Conservation (phyloP, 2,329 filamentous ascomycete genomes). For the Macrophomina tecta region DNA sequence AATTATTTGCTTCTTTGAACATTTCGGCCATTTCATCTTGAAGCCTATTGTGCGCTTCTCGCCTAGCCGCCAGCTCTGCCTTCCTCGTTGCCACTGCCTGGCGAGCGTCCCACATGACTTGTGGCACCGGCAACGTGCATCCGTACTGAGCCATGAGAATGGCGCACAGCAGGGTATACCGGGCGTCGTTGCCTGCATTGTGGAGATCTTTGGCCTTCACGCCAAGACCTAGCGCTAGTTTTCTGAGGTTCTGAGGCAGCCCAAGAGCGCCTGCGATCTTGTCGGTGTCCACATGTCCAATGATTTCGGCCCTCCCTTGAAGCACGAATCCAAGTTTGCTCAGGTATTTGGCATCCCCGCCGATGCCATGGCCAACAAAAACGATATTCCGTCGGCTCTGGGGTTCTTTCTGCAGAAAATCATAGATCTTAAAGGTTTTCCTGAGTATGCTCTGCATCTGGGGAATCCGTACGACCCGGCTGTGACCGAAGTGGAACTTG, state of each 20-base stretch:
- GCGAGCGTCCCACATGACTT: neutral
- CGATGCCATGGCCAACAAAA: conserved; percentile 78
- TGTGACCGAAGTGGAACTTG: conserved; percentile 73
- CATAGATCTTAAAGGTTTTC: conserved; percentile 28
- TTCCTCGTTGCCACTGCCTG: neutral
- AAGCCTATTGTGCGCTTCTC: too few relatives aligned
- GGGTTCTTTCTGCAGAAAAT: neutral
- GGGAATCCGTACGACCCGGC: conserved; percentile 58
- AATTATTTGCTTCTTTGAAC: neutral
- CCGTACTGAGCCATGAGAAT: conserved; percentile 46
- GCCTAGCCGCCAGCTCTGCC: neutral
- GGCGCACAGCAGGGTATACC: conserved; percentile 77
- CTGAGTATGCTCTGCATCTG: conserved; percentile 15
- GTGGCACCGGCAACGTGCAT: neutral
- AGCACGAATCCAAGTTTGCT: conserved; percentile 56
- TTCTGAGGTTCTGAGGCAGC: conserved; percentile 59
- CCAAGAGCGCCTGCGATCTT: neutral
- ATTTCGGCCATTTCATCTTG: neutral
- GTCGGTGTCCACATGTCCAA: conserved; percentile 45
- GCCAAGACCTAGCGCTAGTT: conserved; percentile 67
- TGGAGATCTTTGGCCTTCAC: conserved; percentile 72
- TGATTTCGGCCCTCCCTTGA: conserved; percentile 66
- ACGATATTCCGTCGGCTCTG: conserved; percentile 56
- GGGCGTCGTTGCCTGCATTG: conserved; percentile 86
- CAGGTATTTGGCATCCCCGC: conserved; percentile 72